Percentiles rank a stretch among this genome's conserved stretches.
phyloP scores from a whole-genome alignment of 2,329 filamentous ascomycete genomes.

The Colletotrichum sp. region DNA sequence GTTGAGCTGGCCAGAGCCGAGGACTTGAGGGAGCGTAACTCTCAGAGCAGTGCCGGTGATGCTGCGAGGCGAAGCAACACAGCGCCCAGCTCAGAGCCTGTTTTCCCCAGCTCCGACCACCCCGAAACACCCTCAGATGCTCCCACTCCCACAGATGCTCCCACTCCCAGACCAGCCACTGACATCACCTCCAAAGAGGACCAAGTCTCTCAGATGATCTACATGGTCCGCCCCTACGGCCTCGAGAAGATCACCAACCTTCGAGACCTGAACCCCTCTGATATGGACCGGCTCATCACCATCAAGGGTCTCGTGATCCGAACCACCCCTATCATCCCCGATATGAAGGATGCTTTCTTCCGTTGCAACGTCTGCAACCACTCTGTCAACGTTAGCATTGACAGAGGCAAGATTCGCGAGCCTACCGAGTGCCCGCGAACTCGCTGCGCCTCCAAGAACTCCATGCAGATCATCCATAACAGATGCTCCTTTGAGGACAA shows the following conservation, averaged over 20 bases:
- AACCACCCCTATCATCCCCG: constrained; percentile 93
- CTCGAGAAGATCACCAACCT: constrained; percentile 88
- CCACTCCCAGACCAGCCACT: constrained; percentile 48
- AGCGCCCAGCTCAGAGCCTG: constrained; percentile 73
- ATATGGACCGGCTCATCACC: constrained; percentile 86
- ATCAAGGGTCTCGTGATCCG: constrained; percentile 97
- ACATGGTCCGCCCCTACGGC: constrained; percentile 88
- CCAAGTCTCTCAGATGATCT: constrained; percentile 80
- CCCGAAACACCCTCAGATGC: constrained; percentile 52
- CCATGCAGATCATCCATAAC: constrained; percentile 98
- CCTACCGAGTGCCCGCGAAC: constrained; percentile 87
- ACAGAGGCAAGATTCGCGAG: constrained; percentile 95
- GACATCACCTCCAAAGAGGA: constrained; percentile 70
- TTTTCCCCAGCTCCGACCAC: constrained; percentile 80
- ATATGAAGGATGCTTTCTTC: constrained; percentile 99
- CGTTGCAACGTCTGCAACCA: constrained; percentile 93
- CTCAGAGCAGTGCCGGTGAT: constrained; percentile 60
- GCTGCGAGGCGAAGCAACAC: constrained; percentile 36
- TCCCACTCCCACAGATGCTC: constrained; percentile 39
- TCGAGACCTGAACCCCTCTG: constrained; percentile 89
- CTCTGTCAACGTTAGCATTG: constrained; percentile 87
- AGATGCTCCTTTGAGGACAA: constrained; percentile 95
- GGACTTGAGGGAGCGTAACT: constrained; percentile 70
- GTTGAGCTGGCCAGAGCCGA: constrained; percentile 85
- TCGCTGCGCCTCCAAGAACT: constrained; percentile 85